Evolutionary conservation across 2,329 filamentous ascomycete species (phyloP), one percentile per base, ranked within the genome.

Genomic region (Westerdykella sp.): DNA sequence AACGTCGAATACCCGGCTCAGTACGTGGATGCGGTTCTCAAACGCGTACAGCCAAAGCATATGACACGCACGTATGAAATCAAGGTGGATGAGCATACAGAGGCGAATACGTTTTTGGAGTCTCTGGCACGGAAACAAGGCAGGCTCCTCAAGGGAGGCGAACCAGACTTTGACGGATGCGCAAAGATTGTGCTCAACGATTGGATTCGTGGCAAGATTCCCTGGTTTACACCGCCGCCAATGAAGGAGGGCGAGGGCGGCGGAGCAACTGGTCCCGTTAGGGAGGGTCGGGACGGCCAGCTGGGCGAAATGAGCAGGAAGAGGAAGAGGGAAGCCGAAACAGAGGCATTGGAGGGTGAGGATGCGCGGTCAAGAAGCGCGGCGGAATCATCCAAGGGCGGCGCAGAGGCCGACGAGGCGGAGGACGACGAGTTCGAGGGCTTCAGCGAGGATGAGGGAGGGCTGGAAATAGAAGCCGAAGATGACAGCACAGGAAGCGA

Each of bases 141-240:
- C 13, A 79, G 90, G 55, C 71, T 98, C 15, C 73, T 97, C 13
- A 89, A 88, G 63, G 91, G 87, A 45, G 93, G 91, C n/a, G 93
- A 97, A 65, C 85, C 91, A 4, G 93, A 98, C 66, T 72, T 96
- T 43, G 91, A 97, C 57, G 89, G 90, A 57, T 89, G 95, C 38
- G 93, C 93, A 1, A 95, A 95, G 69, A 95, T 95, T 81, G 85
- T 98, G 1, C 72, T 98, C 46, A 97, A 95, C 59, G 93, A 98
- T 62, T 98, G 97, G 65, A 80, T 97, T 60, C 75, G 93, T 50
- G 93, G 93, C 44, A 96, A 91, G 69, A 87, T 97, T 21, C 93
- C 93, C 1, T 98, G 94, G 93, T 98, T 89, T 62, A 93, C 87
- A 0, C 82, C 88, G 7, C 83, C 89, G 9, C 88, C 90, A 2